Evolutionary conservation across 306 rosid genomes (phyloP).

Genomic region (Parietaria judaica): DNA sequence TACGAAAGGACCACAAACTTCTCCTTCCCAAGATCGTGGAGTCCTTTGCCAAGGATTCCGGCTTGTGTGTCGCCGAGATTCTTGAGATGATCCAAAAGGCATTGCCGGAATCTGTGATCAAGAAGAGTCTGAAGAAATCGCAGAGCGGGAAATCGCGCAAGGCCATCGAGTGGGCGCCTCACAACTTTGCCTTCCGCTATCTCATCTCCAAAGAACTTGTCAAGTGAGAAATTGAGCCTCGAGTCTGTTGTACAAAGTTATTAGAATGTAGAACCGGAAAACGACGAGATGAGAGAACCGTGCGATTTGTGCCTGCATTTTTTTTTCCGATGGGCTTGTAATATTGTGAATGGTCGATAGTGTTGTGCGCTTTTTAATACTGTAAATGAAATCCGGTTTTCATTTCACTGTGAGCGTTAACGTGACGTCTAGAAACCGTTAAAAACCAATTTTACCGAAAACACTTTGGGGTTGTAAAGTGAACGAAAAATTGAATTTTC

Average conservation of each 20-base stretch:
- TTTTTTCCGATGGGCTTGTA: not conserved
- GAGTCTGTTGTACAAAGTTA: conserved; percentile 43
- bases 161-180: conserved; percentile 76
- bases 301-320: conserved; percentile 15
- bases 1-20: conserved; percentile 64
- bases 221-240: conserved; percentile 33
- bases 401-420: not conserved
- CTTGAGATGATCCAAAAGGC: conserved; percentile 66
- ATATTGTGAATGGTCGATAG: conserved; percentile 11
- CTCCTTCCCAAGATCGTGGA: conserved; percentile 76
- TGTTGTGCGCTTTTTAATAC: conserved; percentile 8
- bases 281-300: not conserved
- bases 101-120: conserved; percentile 54
- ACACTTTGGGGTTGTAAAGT: no score
- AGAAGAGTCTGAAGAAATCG: conserved; percentile 56
- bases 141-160: conserved; percentile 47
- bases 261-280: conserved; percentile 11
- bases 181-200: conserved; percentile 73
- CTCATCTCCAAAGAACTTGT: conserved; percentile 73
- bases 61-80: conserved; percentile 45
- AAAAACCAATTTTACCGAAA: no score
- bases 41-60: conserved; percentile 62
- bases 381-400: conserved; percentile 27
- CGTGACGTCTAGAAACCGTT: no score
- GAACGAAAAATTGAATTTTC: no score